Evolutionary conservation across 2,329 filamentous ascomycete genomes (phyloP), one percentile per base, ranked within the genome.

Genomic region (Nannizzia gypsea): DNA sequence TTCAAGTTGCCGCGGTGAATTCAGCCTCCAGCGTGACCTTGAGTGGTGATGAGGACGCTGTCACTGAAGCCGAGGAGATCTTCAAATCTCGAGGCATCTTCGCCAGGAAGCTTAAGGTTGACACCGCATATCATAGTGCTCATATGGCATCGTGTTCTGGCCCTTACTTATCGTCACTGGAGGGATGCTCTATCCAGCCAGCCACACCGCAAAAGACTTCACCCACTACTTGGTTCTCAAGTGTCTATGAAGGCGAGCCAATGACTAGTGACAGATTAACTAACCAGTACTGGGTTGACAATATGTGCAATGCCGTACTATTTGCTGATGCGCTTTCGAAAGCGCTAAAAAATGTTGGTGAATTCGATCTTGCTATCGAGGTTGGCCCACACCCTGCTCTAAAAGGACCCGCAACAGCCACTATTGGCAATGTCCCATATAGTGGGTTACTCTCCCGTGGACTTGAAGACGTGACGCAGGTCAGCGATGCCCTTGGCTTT

Each of bases 51-150:
- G 59, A 54, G 1, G 63, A 71, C 60, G 69, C 67, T 6, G 70
- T 79, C 1, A 62, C 69, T 0, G 66, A 72, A 54, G 64, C 66
- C 0, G 64, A 70, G 3, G 60, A 66, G 0, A 63, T 68, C 0
- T 62, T 79, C 0, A 65, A 73, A 1, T 64, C 68, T 3, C 64
- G 72, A 17, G 65, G 69, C 2, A 68, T 70, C 4, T 79, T 79
- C 60, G 69, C 67, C 1, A 67, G 74, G 0, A 61, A 67, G 11
- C 71, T 80, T 0, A 68, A 71, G 50, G 74, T 78, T 3, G 71
- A 75, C 24, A 71, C 65, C 11, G 77, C 77, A 0, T 79, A 78
- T 52, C 77, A 79, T 59, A 76, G 74, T 0, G 69, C 71, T 28
- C 75, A 78, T 40, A 77, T 74, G 71, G 3, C 64, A 26, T 55